A percentile compares a stretch with the other conserved stretches of the same genome.
phyloP scores from a whole-genome alignment of 805 yeast genomes.

The Starmerella apis region DNA sequence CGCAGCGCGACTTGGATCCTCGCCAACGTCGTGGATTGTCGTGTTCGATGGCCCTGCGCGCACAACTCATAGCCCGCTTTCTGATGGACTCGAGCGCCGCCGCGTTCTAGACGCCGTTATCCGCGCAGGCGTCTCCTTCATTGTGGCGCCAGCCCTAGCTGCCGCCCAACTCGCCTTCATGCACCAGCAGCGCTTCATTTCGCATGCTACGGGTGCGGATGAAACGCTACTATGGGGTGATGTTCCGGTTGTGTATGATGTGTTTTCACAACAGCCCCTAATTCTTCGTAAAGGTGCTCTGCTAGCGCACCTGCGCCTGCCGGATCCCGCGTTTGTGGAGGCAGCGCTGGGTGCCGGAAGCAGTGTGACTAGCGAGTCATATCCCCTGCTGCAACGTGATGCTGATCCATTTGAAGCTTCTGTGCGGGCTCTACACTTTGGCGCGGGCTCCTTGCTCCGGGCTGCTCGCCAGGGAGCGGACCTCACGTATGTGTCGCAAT shows the following conservation, averaged over 20 bases:
- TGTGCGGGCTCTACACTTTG: constrained; percentile 12
- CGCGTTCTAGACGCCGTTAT: constrained; percentile 45
- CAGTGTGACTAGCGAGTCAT: constrained; percentile 11
- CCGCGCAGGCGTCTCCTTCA: constrained; percentile 47
- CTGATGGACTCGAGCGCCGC: constrained; percentile 20
- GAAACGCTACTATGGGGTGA: constrained; percentile 56
- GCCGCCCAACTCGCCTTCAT: constrained; percentile 72
- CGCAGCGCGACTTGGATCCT: constrained; percentile 17
- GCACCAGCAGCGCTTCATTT: constrained; percentile 44
- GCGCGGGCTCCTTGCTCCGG: constrained; percentile 6
- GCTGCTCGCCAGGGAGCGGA: constrained; percentile 22
- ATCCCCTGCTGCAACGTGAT: constrained; percentile 11
- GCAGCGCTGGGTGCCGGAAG: constrained; percentile 63
- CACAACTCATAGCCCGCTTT: constrained; percentile 11
- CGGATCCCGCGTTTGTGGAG: constrained; percentile 62
- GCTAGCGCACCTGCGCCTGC: constrained; percentile 47
- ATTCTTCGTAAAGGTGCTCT: constrained; percentile 51
- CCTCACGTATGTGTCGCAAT: constrained; percentile 38
- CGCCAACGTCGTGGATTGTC: constrained; percentile 16
- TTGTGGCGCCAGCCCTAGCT: constrained; percentile 75
- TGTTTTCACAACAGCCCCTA: constrained; percentile 55
- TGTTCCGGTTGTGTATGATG: constrained; percentile 60
- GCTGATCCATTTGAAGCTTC: constrained; percentile 7
- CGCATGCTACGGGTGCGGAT: constrained; percentile 74
- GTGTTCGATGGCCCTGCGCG: constrained; percentile 27